Conservation (phyloP, 768 basidiomycete genomes). For the Phlebiopsis gigantea region DNA sequence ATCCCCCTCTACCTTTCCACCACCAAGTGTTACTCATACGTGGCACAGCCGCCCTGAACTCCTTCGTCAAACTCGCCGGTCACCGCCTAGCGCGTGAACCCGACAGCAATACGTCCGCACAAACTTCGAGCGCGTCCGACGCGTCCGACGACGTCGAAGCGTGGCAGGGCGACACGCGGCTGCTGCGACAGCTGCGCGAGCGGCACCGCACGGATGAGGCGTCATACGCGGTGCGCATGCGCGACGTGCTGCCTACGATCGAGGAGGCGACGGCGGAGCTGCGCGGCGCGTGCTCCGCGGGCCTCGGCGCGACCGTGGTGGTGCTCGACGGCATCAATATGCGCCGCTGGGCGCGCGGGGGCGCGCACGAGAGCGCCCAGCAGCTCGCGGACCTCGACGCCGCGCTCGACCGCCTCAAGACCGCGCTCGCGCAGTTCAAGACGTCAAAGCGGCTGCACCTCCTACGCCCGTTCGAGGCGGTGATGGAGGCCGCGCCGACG, state of each 20-base stretch:
- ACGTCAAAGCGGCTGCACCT: slow-evolving; percentile 29
- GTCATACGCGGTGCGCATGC: slow-evolving; percentile 25
- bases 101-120: slow-evolving; percentile 10
- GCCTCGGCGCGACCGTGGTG: slow-evolving; percentile 22
- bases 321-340: slow-evolving; percentile 30
- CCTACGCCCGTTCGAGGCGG: slow-evolving; percentile 36
- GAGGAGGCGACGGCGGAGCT: slow-evolving; percentile 30
- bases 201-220: slow-evolving; percentile 24
- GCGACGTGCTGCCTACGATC: slow-evolving; percentile 32
- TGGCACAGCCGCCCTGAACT: slow-evolving; percentile 28
- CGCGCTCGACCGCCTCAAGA: slow-evolving; percentile 21
- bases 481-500: slow-evolving; percentile 27
- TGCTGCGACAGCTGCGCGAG: slow-evolving; percentile 29
- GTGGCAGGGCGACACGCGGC: slow-evolving; percentile 29
- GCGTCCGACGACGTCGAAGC: slow-evolving; percentile 8
- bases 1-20: background rate
- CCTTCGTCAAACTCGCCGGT: slow-evolving; percentile 26
- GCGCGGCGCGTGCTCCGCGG: slow-evolving; percentile 26
- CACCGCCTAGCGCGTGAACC: slow-evolving; percentile 5
- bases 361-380: slow-evolving; percentile 15
- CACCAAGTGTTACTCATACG: background rate
- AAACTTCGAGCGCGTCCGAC: slow-evolving; percentile 5
- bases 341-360: slow-evolving; percentile 26
- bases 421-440: slow-evolving; percentile 29
- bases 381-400: slow-evolving; percentile 22